Evolutionary conservation across 2,329 filamentous ascomycete species (phyloP).

Genomic region (Colletotrichum tropicicola): DNA sequence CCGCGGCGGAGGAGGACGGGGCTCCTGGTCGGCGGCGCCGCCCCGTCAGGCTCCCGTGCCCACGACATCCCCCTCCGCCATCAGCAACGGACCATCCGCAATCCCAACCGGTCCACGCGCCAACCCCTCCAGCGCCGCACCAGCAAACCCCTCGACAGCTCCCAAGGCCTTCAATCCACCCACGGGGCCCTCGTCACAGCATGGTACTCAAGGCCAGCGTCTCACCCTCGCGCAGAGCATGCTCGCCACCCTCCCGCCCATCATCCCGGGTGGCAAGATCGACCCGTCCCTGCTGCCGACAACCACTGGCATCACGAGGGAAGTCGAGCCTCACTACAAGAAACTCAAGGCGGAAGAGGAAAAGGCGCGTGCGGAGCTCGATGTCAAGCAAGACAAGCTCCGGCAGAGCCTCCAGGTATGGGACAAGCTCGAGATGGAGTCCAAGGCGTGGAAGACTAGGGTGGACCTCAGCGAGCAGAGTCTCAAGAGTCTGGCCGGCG

Average conservation of each 20-base stretch:
- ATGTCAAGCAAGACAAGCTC: conserved; percentile 62
- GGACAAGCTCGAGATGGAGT: conserved; percentile 64
- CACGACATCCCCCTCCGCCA: conserved; percentile 49
- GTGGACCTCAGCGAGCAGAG: conserved; percentile 66
- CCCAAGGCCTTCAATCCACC: conserved; percentile 64
- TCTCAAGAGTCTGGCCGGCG: conserved; percentile 65
- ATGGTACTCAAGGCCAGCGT: conserved; percentile 43
- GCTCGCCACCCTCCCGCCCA: conserved; percentile 58
- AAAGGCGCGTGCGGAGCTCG: conserved; percentile 61
- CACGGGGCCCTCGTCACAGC: conserved; percentile 58
- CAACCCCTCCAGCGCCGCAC: conserved; percentile 42
- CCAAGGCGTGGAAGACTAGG: conserved; percentile 61
- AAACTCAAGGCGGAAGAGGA: conserved; percentile 68
- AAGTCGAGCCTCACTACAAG: conserved; percentile 62
- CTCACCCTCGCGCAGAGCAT: conserved; percentile 62
- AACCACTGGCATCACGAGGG: conserved; percentile 57
- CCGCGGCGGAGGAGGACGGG: conserved; percentile 57
- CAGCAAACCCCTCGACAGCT: conserved; percentile 46
- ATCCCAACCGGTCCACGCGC: conserved; percentile 61
- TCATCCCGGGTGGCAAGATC: conserved; percentile 64
- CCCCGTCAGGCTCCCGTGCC: conserved; percentile 40
- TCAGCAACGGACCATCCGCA: conserved; percentile 43
- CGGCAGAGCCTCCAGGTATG: conserved; percentile 61
- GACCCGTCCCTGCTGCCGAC: conserved; percentile 55
- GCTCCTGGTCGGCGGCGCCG: conserved; percentile 48